Evolutionary conservation across 2,329 filamentous ascomycete species (phyloP).

Genomic region (Cladosporium sp.): DNA sequence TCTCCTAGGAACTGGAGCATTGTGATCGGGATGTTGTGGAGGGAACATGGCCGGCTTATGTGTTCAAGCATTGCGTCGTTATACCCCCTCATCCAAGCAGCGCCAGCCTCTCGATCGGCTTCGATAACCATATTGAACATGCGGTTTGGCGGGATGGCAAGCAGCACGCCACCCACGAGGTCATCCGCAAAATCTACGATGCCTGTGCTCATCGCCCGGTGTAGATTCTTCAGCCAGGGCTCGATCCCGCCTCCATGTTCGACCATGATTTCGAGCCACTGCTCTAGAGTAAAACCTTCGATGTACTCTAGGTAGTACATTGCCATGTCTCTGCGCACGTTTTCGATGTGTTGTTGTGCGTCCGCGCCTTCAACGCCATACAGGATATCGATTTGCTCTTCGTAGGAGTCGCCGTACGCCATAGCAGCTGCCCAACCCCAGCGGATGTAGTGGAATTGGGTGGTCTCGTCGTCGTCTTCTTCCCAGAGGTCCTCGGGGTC

Average conservation of each 20-base stretch:
- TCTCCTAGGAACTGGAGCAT: not conserved
- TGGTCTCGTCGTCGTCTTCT: not conserved
- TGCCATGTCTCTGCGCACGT: not conserved
- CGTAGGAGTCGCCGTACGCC: not conserved
- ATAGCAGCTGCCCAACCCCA: not conserved
- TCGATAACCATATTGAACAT: not conserved
- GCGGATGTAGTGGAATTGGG: not conserved
- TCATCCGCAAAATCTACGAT: not conserved
- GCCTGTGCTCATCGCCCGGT: not conserved
- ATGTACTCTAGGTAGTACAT: not conserved
- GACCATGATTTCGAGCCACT: not conserved
- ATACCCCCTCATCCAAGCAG: not conserved
- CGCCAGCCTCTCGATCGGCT: not conserved
- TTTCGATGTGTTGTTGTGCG: not conserved
- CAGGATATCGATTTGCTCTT: not conserved
- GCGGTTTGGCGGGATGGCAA: not conserved
- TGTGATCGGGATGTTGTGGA: not conserved
- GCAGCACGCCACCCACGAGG: not conserved
- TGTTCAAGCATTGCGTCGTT: not conserved
- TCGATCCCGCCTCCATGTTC: not conserved
- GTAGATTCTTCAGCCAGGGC: not conserved
- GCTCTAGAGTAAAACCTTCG: not conserved
- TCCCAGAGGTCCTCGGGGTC: not conserved
- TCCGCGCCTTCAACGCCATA: not conserved
- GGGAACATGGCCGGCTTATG: not conserved